Evolutionary conservation across 2,329 filamentous ascomycete species (phyloP).

Genomic region (Sporothrix luriei): DNA sequence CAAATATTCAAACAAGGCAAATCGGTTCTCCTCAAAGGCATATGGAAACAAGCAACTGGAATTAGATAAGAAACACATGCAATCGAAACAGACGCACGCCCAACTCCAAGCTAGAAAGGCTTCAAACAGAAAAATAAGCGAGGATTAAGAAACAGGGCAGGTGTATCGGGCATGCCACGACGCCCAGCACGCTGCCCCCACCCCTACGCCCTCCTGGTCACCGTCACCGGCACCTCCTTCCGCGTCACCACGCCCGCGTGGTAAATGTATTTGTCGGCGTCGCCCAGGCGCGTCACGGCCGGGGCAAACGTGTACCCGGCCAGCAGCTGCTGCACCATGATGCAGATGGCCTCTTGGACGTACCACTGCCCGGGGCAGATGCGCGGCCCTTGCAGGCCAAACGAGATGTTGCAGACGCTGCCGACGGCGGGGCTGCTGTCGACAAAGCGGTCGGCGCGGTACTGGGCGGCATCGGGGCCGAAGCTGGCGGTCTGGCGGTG

Average conservation of each 20-base stretch:
- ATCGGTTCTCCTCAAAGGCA: not conserved
- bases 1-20: not conserved
- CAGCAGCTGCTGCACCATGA: constrained; percentile 29
- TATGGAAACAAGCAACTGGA: not conserved
- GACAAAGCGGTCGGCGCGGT: constrained; percentile 29
- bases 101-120: not conserved
- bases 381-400: constrained; percentile 30
- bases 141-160: not conserved
- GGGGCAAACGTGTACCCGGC: constrained; percentile 27
- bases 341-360: constrained; percentile 30
- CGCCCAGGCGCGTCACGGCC: not conserved
- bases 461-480: constrained; percentile 27
- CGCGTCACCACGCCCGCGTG: constrained; percentile 30
- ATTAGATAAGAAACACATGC: not conserved
- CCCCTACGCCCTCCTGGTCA: not conserved
- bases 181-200: too few relatives aligned
- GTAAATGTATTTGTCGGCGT: constrained; percentile 31
- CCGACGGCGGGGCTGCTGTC: constrained; percentile 22
- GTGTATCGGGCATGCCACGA: not conserved
- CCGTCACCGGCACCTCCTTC: constrained; percentile 26
- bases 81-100: not conserved
- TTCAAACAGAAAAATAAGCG: not conserved
- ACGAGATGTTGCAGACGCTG: constrained; percentile 28
- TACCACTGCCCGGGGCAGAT: constrained; percentile 31
- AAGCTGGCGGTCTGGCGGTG: constrained; percentile 24